phyloP scores from a whole-genome alignment of 2,329 filamentous ascomycete genomes.

The Claviceps lovelessii region DNA sequence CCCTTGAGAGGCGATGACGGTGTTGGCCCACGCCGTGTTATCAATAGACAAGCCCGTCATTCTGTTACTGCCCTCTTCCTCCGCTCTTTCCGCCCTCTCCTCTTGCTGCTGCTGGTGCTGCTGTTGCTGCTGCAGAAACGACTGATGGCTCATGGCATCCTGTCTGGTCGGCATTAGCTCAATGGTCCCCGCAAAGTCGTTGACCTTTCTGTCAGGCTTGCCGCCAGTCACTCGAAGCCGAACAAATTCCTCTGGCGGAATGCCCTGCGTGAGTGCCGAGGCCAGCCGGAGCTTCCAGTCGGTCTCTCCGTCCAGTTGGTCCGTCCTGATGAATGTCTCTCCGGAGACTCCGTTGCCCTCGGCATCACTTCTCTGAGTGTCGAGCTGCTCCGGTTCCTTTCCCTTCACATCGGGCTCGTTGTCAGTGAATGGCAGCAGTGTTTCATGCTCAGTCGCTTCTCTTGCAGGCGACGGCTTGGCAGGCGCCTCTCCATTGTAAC shows the following conservation, averaged over 20 bases:
- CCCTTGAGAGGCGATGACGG: constrained; percentile 84
- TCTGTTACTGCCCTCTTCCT: constrained; percentile 19
- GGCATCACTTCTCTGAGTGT: constrained; percentile 13
- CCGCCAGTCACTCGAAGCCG: constrained; percentile 62
- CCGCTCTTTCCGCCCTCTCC: background rate
- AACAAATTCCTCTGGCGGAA: constrained; percentile 58
- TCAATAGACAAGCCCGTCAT: constrained; percentile 76
- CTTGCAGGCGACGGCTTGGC: constrained; percentile 15
- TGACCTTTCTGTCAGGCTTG: constrained; percentile 85
- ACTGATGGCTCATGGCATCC: constrained; percentile 30
- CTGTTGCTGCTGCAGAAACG: constrained; percentile 17
- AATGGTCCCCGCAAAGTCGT: constrained; percentile 85
- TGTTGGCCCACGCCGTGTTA: constrained; percentile 98
- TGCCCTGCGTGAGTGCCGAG: constrained; percentile 68
- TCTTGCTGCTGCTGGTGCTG: constrained; percentile 17
- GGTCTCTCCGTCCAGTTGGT: constrained; percentile 93
- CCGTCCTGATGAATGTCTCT: constrained; percentile 93
- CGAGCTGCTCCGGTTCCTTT: constrained; percentile 20
- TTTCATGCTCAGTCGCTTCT: constrained; percentile 24
- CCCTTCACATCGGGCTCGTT: constrained; percentile 20
- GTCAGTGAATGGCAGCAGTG: constrained; percentile 27
- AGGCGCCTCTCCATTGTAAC: constrained; percentile 44
- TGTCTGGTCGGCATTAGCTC: constrained; percentile 49
- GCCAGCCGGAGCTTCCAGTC: constrained; percentile 95
- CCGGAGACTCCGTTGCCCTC: constrained; percentile 38